Base-by-base conservation (phyloP, 2,329 filamentous ascomycete species). In the Pestalotiopsis sp. region DNA sequence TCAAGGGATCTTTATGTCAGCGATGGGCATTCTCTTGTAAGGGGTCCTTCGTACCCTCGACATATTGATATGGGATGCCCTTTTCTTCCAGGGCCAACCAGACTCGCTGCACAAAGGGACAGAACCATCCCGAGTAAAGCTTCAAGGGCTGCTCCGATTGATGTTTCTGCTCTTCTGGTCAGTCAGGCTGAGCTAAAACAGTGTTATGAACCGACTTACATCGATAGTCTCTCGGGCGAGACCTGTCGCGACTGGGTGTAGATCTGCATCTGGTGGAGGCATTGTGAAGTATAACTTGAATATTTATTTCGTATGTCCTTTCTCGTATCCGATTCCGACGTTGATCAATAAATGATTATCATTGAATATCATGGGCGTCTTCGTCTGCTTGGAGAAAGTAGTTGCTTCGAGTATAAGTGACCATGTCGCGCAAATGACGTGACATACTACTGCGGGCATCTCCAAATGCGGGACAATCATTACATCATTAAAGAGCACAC, bases 31-130 rank as follows among this genome's bases (percentile, higher is more conserved):
- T 38, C 27, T 17, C 5, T 27, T 12, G 12, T 36, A 9, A 9
- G 2, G 25, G 20, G 23, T 25, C 23, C 36, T 39, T 56, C 60
- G 4, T 20, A 73, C 71, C 70, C 71, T 87, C 84, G 70, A 86
- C 83, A 74, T 87, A 87, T 78, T 89, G 83, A 75, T 90, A 90
- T 9, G 85, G 86, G 64, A 89, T 88, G 14, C 82, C 76, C 73
- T 90, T 90, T 72, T 89, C 87, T 75, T 89, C 85, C 9, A 90
- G 82, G 2, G 84, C 81, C 65, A 87, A 82, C 87, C 87, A 90
- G 49, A 83, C 82, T 23, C 87, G 81, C 76, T 89, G 86, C 4
- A 88, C 79, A 64, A 81, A 82, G 49, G 79, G 80, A 67, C 70
- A 75, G 66, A 75, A 73, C 69, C 71, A 70, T 56, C 72, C 71